A percentile compares a stretch with the other conserved stretches of the same genome.
Conservation (phyloP, 2,329 filamentous ascomycete species). For the Sclerotinia trifoliorum region DNA sequence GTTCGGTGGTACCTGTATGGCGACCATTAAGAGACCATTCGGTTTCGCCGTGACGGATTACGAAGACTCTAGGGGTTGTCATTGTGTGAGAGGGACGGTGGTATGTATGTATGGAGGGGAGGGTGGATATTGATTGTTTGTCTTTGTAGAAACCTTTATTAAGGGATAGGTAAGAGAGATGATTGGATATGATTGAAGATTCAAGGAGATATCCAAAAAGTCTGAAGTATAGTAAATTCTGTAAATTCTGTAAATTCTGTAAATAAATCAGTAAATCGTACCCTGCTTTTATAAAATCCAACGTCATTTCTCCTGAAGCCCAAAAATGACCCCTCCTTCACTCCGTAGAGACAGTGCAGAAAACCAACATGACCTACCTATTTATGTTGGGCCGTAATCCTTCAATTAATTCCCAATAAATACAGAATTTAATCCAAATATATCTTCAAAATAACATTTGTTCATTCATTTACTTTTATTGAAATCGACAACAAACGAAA, state of each 20-base stretch:
- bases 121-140: background rate
- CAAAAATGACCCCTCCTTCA: background rate
- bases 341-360: background rate
- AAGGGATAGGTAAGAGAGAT: background rate
- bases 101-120: background rate
- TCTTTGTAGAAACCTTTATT: background rate
- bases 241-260: too few species aligned
- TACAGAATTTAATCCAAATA: background rate
- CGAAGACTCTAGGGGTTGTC: constrained; percentile 69
- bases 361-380: constrained; percentile 1
- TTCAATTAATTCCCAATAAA: background rate
- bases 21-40: constrained; percentile 88
- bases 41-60: constrained; percentile 88
- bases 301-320: background rate
- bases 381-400: background rate
- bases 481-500: background rate
- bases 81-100: constrained; percentile 23
- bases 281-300: background rate
- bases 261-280: background rate
- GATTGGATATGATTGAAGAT: background rate
- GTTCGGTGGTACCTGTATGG: constrained; percentile 83
- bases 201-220: background rate
- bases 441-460: background rate
- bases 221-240: too few species aligned
- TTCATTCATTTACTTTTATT: too few species aligned